A percentile compares a stretch with the other conserved stretches of the same genome.
Evolutionary conservation across 2,329 filamentous ascomycete genomes (phyloP).

Genomic region (Aspergillus costaricaensis): DNA sequence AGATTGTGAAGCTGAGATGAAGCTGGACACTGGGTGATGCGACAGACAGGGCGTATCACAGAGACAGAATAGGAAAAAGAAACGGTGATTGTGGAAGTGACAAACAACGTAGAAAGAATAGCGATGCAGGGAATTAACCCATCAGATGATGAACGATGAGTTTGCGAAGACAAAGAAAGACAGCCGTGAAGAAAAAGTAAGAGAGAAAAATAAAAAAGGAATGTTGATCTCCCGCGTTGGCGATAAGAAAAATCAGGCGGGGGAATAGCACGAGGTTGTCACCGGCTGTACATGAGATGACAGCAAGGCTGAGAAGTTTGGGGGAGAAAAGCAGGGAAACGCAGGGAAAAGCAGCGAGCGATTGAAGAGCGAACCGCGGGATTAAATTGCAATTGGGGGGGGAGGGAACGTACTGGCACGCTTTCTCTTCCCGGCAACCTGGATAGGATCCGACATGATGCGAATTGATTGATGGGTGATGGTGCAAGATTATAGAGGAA

Average conservation of each 20-base stretch:
- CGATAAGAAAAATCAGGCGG: not conserved
- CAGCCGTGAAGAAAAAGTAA: not conserved
- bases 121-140: not conserved
- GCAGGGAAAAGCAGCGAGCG: not conserved
- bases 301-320: too few relatives aligned
- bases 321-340: not conserved
- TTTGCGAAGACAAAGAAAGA: too few relatives aligned
- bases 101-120: not conserved
- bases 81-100: too few relatives aligned
- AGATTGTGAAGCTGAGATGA: not conserved
- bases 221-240: conserved; percentile 4
- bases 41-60: not conserved
- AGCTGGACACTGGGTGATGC: not conserved
- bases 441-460: conserved; percentile 37
- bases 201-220: not conserved
- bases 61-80: not conserved
- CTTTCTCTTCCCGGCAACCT: conserved; percentile 41
- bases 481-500: not conserved
- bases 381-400: conserved; percentile 1
- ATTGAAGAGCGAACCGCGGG: not conserved
- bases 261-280: not conserved
- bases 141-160: too few relatives aligned
- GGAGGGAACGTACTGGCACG: conserved; percentile 38
- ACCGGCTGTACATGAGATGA: not conserved
- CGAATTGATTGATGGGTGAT: conserved; percentile 4